Evolutionary conservation across 2,329 filamentous ascomycete genomes (phyloP).

Genomic region (Trichoderma sp.): DNA sequence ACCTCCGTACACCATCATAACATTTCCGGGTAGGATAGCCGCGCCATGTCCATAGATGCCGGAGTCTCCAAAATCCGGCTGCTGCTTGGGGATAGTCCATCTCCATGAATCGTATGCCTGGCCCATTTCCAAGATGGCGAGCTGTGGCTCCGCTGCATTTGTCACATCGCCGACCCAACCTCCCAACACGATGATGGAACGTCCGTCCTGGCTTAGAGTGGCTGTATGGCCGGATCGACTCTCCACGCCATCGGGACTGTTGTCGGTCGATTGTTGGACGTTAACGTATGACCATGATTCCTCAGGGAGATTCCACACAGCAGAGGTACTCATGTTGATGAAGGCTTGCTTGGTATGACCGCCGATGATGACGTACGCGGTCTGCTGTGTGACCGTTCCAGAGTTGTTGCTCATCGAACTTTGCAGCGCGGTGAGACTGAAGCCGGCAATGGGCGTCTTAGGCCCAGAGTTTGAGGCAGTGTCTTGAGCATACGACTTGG

Average conservation of each 20-base stretch:
- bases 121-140: slow-evolving; percentile 74
- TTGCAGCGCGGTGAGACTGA: slow-evolving; percentile 72
- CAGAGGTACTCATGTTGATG: slow-evolving; percentile 90
- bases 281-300: slow-evolving; percentile 81
- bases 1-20: slow-evolving; percentile 67
- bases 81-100: slow-evolving; percentile 62
- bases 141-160: slow-evolving; percentile 75
- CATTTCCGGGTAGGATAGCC: slow-evolving; percentile 61
- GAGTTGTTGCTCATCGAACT: slow-evolving; percentile 68
- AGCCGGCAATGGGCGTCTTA: slow-evolving; percentile 80
- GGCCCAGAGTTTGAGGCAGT: slow-evolving; percentile 52
- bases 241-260: slow-evolving; percentile 54
- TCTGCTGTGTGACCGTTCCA: slow-evolving; percentile 66
- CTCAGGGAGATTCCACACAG: slow-evolving; percentile 82
- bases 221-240: slow-evolving; percentile 88
- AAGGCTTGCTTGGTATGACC: slow-evolving; percentile 82
- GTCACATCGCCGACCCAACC: slow-evolving; percentile 87
- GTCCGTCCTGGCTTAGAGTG: slow-evolving; percentile 75
- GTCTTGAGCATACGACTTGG: slow-evolving; percentile 35
- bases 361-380: slow-evolving; percentile 77
- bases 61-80: slow-evolving; percentile 42
- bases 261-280: slow-evolving; percentile 50
- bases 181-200: slow-evolving; percentile 73
- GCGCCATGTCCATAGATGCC: slow-evolving; percentile 65
- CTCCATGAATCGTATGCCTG: slow-evolving; percentile 72